These are phyloP conservation scores for Panicum miliaceum DNA, from an alignment of 176 grass and related monocot genomes.

Conservation along the genomic window DNA sequence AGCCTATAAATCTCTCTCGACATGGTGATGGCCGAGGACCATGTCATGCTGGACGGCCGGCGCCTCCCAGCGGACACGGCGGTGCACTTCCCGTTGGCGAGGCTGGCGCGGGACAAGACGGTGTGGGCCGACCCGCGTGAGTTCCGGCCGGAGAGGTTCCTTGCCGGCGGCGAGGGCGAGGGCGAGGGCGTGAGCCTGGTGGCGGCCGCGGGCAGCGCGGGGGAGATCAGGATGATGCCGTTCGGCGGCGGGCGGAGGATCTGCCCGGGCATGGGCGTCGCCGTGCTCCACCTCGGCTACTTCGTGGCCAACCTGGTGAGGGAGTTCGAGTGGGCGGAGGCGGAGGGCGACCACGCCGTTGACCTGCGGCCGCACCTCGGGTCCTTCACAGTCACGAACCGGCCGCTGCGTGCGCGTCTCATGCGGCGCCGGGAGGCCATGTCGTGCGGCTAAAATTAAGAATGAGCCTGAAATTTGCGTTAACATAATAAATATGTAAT, in stretches of 20 bases:
- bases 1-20: not conserved
- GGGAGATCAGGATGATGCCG: slow-evolving; percentile 43
- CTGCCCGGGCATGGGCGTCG: slow-evolving; percentile 27
- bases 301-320: slow-evolving; percentile 31
- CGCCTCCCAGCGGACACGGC: not conserved
- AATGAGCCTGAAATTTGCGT: too few relatives aligned
- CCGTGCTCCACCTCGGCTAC: slow-evolving; percentile 28
- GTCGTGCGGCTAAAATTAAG: not conserved
- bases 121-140: not conserved
- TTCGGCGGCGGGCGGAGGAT: slow-evolving; percentile 46
- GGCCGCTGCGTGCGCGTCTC: slow-evolving; percentile 17
- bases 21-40: slow-evolving; percentile 18
- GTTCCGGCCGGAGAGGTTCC: slow-evolving; percentile 63
- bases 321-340: slow-evolving; percentile 30
- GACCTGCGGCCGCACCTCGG: slow-evolving; percentile 8
- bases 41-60: not conserved
- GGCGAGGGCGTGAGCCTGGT: not conserved
- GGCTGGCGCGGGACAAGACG: slow-evolving; percentile 21
- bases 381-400: slow-evolving; percentile 21
- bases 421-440: not conserved
- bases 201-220: slow-evolving; percentile 22
- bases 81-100: slow-evolving; percentile 30
- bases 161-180: slow-evolving; percentile 31
- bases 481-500: too few relatives aligned
- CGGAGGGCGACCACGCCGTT: not conserved